Evolutionary conservation across 495 filamentous ascomycete species (phyloP).

Genomic region (Cercophora scortea): DNA sequence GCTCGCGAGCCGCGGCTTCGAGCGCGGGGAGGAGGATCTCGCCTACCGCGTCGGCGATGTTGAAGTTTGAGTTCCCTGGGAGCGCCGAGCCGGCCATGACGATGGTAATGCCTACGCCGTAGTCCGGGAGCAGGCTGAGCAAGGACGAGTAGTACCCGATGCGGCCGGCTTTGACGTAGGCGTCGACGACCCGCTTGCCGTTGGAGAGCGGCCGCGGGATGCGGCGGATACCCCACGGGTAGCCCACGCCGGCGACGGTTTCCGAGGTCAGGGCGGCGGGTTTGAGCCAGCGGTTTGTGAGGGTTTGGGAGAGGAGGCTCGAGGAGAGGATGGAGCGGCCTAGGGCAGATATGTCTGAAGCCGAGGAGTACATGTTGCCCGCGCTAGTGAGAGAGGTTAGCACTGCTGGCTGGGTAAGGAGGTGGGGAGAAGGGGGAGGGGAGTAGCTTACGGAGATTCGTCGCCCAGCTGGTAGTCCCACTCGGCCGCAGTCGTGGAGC

Average conservation of each 20-base stretch:
- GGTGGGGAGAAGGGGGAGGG: background rate
- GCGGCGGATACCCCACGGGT: constrained; percentile 51
- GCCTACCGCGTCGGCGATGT: constrained; percentile 38
- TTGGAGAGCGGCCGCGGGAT: constrained; percentile 21
- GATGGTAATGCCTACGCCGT: constrained; percentile 37
- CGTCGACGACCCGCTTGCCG: constrained; percentile 43
- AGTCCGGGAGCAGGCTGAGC: constrained; percentile 43
- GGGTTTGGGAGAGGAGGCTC: constrained; percentile 32
- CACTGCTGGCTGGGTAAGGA: background rate
- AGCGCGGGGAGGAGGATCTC: constrained; percentile 32
- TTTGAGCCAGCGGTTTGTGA: constrained; percentile 52
- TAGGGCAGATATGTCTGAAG: constrained; percentile 41
- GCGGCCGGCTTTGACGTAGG: constrained; percentile 46
- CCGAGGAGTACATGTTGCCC: constrained; percentile 50
- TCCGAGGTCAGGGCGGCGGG: constrained; percentile 42
- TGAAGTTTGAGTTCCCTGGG: constrained; percentile 43
- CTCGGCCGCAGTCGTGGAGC: constrained; percentile 3
- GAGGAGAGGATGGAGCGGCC: constrained; percentile 49
- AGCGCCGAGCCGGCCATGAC: constrained; percentile 31
- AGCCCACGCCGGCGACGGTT: constrained; percentile 36
- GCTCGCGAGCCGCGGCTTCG: constrained; percentile 33
- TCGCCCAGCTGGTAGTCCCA: constrained; percentile 36
- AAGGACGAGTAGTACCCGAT: constrained; percentile 37
- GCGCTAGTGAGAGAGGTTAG: constrained; percentile 26
- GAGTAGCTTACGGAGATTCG: constrained; percentile 24